Base-by-base conservation (phyloP, 2,329 filamentous ascomycete species). In the Metarhizium guizhouense region DNA sequence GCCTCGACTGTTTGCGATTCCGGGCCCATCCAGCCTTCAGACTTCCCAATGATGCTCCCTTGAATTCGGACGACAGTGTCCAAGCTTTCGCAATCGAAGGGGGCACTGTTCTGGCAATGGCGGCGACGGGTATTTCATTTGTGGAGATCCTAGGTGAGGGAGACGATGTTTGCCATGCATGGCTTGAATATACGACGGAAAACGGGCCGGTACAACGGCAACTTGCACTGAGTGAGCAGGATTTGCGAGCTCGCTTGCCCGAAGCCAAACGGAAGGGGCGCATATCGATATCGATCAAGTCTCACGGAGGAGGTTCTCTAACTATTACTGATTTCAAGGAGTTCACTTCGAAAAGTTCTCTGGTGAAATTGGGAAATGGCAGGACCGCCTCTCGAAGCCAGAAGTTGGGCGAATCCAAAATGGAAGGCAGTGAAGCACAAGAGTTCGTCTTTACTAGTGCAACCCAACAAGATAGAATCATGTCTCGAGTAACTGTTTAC, bases 11-110 rank as follows among this genome's bases (percentile, higher is more conserved):
- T 54, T 77, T 99, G 53, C 88, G 91, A 43, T 96, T 96, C 74
- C 86, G 91, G 60, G 87, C 86, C 62, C 94, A 99, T 66, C 90
- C 92, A 4, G 91, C 89, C 68, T 97, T 99, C 76, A 81, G 85
- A 54, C 80, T 95, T 53, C 90, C 92, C 0, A 86, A 84, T 55
- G 94, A 97, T 63, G 72, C 81, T 5, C 73, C 80, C 16, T 68
- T 81, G 43, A 80, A 76, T 59, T 72, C 78, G 1, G 92, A 96
- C 62, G 81, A 82, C 40, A 91, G 89, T 60, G 81, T 96, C 1
- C 90, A 95, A 64, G 88, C 89, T 1, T 97, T 90, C 85, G 84
- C 88, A 0, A 83, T 93, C 1, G 92, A 95, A 56, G 84, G 84
- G 58, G 84, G 86, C 11, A 86, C 85, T 55, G 81, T 94, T 14